A percentile compares a stretch with the other conserved stretches of the same genome.
Evolutionary conservation across 129 eudicot genomes (phyloP).

Genomic region (Daucus carota): DH1_v3.0 NC_030384.2:43293001-43293500

Average conservation of each 20-base stretch:
- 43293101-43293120: no score
- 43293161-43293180: background rate
- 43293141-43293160: background rate
- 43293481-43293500: no score
- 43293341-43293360: background rate
- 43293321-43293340: slow-evolving; percentile 1
- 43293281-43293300: background rate
- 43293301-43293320: slow-evolving; percentile 14
- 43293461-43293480: background rate
- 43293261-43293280: background rate
- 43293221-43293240: background rate
- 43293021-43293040: no score
- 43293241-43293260: background rate
- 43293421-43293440: no score
- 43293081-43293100: no score
- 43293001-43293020: no score
- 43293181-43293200: background rate
- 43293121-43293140: background rate
- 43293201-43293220: background rate
- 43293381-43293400: no score
- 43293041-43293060: no score
- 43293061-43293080: no score
- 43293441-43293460: background rate
- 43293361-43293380: no score
- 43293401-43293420: no score